A percentile compares a stretch with the other conserved stretches of the same genome.
phyloP scores from a whole-genome alignment of 75 land plant genomes.

The Selaginella moellendorffii region DNA sequence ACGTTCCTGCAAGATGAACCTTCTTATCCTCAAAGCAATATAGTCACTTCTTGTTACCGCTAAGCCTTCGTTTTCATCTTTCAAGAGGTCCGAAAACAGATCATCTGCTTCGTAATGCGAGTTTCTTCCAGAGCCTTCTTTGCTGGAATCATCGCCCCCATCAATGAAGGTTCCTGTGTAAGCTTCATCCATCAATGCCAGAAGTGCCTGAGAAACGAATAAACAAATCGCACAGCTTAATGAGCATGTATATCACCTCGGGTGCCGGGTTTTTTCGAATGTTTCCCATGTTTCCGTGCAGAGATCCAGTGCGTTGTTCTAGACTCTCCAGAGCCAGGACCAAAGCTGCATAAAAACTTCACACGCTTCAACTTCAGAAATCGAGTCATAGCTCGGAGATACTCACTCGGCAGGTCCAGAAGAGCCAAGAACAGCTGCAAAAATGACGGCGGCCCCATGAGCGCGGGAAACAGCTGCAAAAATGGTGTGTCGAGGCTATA shows the following conservation, averaged over 20 bases:
- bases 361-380: neutral
- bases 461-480: conserved; percentile 49
- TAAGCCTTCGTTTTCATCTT: conserved; percentile 96
- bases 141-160: conserved; percentile 68
- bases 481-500: conserved; percentile 62
- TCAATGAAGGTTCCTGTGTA: conserved; percentile 88
- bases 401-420: conserved; percentile 85
- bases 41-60: too few relatives aligned
- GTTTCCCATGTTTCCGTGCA: conserved; percentile 47
- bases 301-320: conserved; percentile 54
- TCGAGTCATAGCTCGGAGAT: neutral
- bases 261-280: conserved; percentile 84
- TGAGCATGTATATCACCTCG: neutral
- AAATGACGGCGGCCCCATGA: conserved; percentile 67
- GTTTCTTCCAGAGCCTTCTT: conserved; percentile 41
- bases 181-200: conserved; percentile 96
- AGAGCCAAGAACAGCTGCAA: conserved; percentile 77
- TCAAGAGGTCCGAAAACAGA: conserved; percentile 69
- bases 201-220: conserved; percentile 40
- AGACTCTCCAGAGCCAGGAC: conserved; percentile 79
- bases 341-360: conserved; percentile 17
- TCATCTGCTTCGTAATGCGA: conserved; percentile 59
- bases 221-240: neutral
- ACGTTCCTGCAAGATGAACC: conserved; percentile 68
- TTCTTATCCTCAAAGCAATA: too few relatives aligned